These are phyloP conservation scores for Stygiomarasmius scandens DNA, from an alignment of 1,284 basidiomycete genomes.

Conservation along the genomic window DNA sequence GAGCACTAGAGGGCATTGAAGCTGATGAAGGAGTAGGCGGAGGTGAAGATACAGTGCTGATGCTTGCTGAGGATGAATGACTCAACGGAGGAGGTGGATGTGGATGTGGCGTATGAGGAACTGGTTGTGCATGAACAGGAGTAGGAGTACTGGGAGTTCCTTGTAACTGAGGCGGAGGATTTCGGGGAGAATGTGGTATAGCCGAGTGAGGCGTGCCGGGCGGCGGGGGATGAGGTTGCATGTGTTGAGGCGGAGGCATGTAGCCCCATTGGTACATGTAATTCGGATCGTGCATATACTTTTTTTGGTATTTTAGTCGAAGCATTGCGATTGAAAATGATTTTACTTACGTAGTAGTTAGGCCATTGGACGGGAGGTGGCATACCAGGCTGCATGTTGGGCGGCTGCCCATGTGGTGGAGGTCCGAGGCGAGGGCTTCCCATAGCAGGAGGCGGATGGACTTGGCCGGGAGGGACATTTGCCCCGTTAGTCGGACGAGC, in stretches of 20 bases:
- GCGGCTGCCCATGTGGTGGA: slow-evolving; percentile 56
- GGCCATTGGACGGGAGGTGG: slow-evolving; percentile 31
- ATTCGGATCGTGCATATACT: slow-evolving; percentile 15
- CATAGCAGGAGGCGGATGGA: slow-evolving; percentile 50
- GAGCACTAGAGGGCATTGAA: slow-evolving; percentile 39
- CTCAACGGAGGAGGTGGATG: slow-evolving; percentile 45
- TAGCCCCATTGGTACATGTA: slow-evolving; percentile 22
- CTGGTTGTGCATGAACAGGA: slow-evolving; percentile 54
- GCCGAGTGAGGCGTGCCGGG: slow-evolving; percentile 42
- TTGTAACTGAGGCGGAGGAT: slow-evolving; percentile 56
- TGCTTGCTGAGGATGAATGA: slow-evolving; percentile 49
- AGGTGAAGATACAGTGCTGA: slow-evolving; percentile 58
- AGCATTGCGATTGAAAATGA: neutral
- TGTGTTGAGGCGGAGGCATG: slow-evolving; percentile 39
- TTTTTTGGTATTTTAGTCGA: neutral
- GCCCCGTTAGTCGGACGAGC: slow-evolving; percentile 58
- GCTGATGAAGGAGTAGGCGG: slow-evolving; percentile 65
- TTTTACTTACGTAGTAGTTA: slow-evolving; percentile 45
- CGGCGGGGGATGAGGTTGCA: slow-evolving; percentile 41
- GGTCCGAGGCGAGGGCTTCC: slow-evolving; percentile 67
- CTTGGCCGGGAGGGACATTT: slow-evolving; percentile 51
- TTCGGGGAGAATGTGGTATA: slow-evolving; percentile 68
- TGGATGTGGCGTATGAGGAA: slow-evolving; percentile 52
- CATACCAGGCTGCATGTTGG: slow-evolving; percentile 42
- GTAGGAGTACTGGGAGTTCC: slow-evolving; percentile 65